phyloP scores from a whole-genome alignment of 768 basidiomycete species.

The Boletus reticulatus region DNA sequence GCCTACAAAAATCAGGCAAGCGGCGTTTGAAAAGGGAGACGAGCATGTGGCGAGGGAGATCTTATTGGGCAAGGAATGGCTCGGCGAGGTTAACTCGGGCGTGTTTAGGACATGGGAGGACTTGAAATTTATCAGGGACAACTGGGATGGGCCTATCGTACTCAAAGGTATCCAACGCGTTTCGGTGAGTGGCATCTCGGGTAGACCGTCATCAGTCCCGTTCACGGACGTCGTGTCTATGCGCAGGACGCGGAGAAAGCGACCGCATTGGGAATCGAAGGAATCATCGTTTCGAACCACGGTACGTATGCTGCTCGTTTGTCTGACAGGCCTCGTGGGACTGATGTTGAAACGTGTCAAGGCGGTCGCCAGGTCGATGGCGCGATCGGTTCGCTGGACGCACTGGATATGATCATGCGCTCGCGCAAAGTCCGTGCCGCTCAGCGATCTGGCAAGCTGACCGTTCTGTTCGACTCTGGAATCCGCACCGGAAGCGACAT shows the following conservation, averaged over 20 bases:
- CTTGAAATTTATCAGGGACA: constrained; percentile 59
- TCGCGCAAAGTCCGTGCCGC: constrained; percentile 58
- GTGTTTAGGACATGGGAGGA: constrained; percentile 69
- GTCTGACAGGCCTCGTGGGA: not conserved
- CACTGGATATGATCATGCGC: constrained; percentile 66
- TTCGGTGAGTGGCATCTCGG: constrained; percentile 40
- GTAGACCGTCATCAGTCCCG: not conserved
- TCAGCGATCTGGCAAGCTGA: constrained; percentile 59
- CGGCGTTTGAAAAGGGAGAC: constrained; percentile 46
- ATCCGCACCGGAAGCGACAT: constrained; percentile 83
- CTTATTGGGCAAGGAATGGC: constrained; percentile 58
- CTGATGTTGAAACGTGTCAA: constrained; percentile 20
- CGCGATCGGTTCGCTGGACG: constrained; percentile 70
- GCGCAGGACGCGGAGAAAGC: constrained; percentile 50
- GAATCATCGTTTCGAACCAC: constrained; percentile 48
- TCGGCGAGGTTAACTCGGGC: constrained; percentile 62
- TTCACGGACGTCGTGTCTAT: not conserved
- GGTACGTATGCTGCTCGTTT: constrained; percentile 9
- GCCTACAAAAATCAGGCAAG: constrained; percentile 40
- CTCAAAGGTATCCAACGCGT: constrained; percentile 76
- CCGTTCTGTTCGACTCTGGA: constrained; percentile 68
- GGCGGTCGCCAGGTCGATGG: constrained; percentile 82
- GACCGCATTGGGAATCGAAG: constrained; percentile 40
- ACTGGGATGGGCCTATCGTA: constrained; percentile 77
- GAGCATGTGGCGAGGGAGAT: constrained; percentile 34